These are phyloP conservation scores for Sisymbrium irio DNA, from an alignment of 345 rosid genomes.

Conservation along the genomic window DNA sequence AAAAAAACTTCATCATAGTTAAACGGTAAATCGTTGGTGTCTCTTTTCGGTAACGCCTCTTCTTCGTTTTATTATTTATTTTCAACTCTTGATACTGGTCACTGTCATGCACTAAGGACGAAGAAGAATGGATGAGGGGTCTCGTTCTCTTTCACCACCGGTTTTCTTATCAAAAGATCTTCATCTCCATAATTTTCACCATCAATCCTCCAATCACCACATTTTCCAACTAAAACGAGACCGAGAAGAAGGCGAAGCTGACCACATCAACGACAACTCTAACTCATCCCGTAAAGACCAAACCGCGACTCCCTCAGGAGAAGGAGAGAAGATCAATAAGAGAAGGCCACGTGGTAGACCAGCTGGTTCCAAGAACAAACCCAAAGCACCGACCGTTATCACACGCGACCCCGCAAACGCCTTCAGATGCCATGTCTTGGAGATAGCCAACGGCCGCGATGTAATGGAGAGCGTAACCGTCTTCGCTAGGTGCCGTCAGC, in stretches of 20 bases:
- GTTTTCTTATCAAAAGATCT: slow-evolving; percentile 14
- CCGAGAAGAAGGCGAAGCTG: slow-evolving; percentile 41
- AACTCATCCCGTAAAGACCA: slow-evolving; percentile 35
- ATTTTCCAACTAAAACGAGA: slow-evolving; percentile 54
- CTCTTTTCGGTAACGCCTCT: neutral
- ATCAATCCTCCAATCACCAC: slow-evolving; percentile 24
- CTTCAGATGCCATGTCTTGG: slow-evolving; percentile 76
- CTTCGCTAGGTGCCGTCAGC: slow-evolving; percentile 63
- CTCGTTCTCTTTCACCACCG: slow-evolving; percentile 46
- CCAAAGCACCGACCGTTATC: slow-evolving; percentile 77
- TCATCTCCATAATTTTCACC: slow-evolving; percentile 26
- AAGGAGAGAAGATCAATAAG: slow-evolving; percentile 28
- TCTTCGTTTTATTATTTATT: neutral
- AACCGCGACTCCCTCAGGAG: neutral
- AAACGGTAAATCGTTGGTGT: neutral
- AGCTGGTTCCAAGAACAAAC: slow-evolving; percentile 80
- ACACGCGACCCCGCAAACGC: slow-evolving; percentile 84
- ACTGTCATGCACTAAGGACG: neutral
- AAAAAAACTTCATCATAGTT: neutral
- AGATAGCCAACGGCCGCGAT: slow-evolving; percentile 62
- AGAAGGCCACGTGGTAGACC: slow-evolving; percentile 79
- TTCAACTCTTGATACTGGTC: neutral
- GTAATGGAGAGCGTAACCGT: slow-evolving; percentile 69
- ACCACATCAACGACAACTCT: slow-evolving; percentile 1
- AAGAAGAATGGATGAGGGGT: slow-evolving; percentile 53